phyloP scores from a whole-genome alignment of 1,139 yeast genomes.

The Taiozyma onychis region DNA sequence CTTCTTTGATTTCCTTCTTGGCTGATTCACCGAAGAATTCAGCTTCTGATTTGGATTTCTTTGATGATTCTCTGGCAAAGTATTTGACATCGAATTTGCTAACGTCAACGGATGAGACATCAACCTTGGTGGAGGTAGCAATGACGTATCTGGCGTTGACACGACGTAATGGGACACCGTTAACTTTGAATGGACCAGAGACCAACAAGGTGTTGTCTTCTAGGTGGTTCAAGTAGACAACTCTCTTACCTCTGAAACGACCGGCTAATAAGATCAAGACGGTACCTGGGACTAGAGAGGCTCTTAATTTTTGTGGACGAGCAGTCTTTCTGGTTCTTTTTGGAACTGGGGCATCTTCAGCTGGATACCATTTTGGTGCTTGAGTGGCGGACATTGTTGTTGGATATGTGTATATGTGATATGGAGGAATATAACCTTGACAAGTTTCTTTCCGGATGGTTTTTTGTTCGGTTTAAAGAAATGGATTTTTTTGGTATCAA shows the following conservation, averaged over 20 bases:
- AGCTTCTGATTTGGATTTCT: conserved; percentile 71
- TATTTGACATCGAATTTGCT: conserved; percentile 81
- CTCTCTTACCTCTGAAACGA: conserved; percentile 98
- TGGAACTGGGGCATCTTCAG: conserved; percentile 77
- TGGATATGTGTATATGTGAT: not conserved
- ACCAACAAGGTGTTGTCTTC: conserved; percentile 92
- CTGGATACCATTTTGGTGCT: conserved; percentile 83
- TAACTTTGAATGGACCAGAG: conserved; percentile 93
- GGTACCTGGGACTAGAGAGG: conserved; percentile 90
- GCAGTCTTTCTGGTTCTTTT: conserved; percentile 72
- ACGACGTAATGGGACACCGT: conserved; percentile 97
- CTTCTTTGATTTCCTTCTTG: conserved; percentile 80
- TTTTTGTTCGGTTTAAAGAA: not conserved
- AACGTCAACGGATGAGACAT: conserved; percentile 66
- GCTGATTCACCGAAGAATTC: conserved; percentile 74
- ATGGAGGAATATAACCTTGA: not conserved
- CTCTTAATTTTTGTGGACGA: conserved; percentile 84
- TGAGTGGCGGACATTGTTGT: conserved; percentile 23
- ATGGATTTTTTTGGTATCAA: not conserved
- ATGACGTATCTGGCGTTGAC: conserved; percentile 93
- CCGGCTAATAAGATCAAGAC: conserved; percentile 92
- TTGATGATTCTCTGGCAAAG: conserved; percentile 82
- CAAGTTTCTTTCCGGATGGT: too few species aligned
- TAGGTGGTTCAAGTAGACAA: conserved; percentile 84
- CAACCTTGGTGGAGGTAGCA: conserved; percentile 86